These are phyloP conservation scores for Epichloe coenophiala DNA, from an alignment of 2,329 filamentous ascomycete genomes.

Conservation along the genomic window DNA sequence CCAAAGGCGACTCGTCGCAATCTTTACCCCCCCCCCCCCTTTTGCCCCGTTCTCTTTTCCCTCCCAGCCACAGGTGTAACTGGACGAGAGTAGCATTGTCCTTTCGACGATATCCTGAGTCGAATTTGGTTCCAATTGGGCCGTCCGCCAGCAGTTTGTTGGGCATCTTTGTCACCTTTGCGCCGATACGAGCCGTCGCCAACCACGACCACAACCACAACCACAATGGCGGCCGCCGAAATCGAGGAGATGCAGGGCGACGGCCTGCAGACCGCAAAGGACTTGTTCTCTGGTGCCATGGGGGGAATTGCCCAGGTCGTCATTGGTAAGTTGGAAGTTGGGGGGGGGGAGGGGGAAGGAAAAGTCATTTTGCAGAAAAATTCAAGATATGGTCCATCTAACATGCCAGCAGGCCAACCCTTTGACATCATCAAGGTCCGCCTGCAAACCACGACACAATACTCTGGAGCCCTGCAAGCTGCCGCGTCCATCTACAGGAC, in stretches of 20 bases:
- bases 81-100: background rate
- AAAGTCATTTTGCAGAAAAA: background rate
- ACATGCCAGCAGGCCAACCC: slow-evolving; percentile 39
- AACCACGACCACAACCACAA: background rate
- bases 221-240: slow-evolving; percentile 3
- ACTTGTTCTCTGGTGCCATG: slow-evolving; percentile 78
- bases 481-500: slow-evolving; percentile 74
- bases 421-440: slow-evolving; percentile 96
- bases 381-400: background rate
- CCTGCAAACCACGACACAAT: slow-evolving; percentile 75
- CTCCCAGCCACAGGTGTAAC: background rate
- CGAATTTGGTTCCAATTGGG: background rate
- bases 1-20: background rate
- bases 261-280: slow-evolving; percentile 59
- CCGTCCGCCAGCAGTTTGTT: no score
- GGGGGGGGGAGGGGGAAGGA: background rate
- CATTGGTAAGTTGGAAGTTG: slow-evolving; percentile 46
- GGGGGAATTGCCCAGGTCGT: slow-evolving; percentile 91
- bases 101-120: background rate
- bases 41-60: no score
- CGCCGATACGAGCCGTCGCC: background rate
- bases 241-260: slow-evolving; percentile 9
- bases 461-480: slow-evolving; percentile 66
- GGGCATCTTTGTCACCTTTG: background rate
- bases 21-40: no score